Evolutionary conservation across 495 filamentous ascomycete genomes (phyloP).

Genomic region (Xylaria bambusicola): DNA sequence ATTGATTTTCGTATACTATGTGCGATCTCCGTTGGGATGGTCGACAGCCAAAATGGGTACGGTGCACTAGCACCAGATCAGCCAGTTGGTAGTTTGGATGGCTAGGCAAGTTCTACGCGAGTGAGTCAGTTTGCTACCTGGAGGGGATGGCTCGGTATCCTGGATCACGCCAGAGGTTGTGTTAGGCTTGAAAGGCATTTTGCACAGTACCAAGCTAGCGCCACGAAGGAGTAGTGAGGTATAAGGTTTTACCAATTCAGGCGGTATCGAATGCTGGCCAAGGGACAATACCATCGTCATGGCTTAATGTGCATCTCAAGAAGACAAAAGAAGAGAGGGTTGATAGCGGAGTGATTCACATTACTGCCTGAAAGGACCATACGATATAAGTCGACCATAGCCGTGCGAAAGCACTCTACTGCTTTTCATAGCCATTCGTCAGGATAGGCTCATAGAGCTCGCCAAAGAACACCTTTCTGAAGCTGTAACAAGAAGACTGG

Average conservation of each 20-base stretch:
- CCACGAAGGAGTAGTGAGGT: slow-evolving; percentile 21
- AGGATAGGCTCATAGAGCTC: slow-evolving; percentile 51
- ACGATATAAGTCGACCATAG: slow-evolving; percentile 40
- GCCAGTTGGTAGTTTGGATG: slow-evolving; percentile 7
- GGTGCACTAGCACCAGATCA: slow-evolving; percentile 3
- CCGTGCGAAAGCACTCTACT: slow-evolving; percentile 41
- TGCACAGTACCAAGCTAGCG: slow-evolving; percentile 18
- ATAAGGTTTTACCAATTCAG: slow-evolving; percentile 29
- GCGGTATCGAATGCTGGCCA: slow-evolving; percentile 30
- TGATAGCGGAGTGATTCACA: slow-evolving; percentile 26
- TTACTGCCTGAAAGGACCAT: slow-evolving; percentile 33
- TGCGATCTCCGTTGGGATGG: neutral
- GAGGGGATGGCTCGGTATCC: slow-evolving; percentile 23
- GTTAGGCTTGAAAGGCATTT: slow-evolving; percentile 12
- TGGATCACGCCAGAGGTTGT: slow-evolving; percentile 15
- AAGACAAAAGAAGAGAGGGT: slow-evolving; percentile 26
- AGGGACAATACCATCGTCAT: slow-evolving; percentile 23
- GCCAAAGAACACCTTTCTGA: slow-evolving; percentile 33
- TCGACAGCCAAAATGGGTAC: neutral
- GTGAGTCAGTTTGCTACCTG: slow-evolving; percentile 5
- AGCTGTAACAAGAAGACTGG: slow-evolving; percentile 46
- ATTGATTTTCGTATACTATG: slow-evolving; percentile 27
- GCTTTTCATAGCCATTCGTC: slow-evolving; percentile 47
- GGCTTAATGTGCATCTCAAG: slow-evolving; percentile 30
- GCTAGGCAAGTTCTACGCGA: slow-evolving; percentile 13